Evolutionary conservation across 169 alveolate genomes (phyloP).

Genomic region (Plasmodium inui): DNA sequence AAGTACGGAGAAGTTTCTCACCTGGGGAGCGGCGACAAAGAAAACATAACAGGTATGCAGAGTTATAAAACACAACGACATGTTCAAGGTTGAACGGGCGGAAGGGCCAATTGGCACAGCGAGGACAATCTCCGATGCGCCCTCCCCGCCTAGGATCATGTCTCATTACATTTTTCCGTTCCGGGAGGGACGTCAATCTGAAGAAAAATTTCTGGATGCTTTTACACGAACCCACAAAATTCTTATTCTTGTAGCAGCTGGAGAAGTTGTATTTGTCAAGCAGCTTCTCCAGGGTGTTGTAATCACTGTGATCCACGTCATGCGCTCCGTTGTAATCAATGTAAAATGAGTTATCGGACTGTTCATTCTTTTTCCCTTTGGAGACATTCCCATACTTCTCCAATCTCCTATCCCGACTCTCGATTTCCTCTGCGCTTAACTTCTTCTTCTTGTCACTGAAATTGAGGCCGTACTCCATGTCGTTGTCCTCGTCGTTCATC

Average conservation of each 20-base stretch:
- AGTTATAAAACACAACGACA: neutral
- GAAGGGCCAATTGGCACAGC: neutral
- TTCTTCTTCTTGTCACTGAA: constrained; percentile 38
- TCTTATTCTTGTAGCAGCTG: constrained; percentile 69
- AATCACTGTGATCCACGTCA: constrained; percentile 19
- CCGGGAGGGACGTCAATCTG: constrained; percentile 88
- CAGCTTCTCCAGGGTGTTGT: constrained; percentile 19
- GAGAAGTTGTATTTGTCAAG: constrained; percentile 48
- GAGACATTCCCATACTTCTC: constrained; percentile 19
- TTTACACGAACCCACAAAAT: constrained; percentile 83
- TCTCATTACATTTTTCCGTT: constrained; percentile 80
- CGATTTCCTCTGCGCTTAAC: constrained; percentile 48
- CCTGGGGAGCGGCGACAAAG: constrained; percentile 1
- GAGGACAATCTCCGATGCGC: neutral
- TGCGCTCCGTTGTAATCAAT: constrained; percentile 4
- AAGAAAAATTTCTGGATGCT: constrained; percentile 87
- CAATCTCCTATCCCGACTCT: constrained; percentile 36
- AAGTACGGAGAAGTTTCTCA: constrained; percentile 34
- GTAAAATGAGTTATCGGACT: neutral
- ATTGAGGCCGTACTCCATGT: neutral
- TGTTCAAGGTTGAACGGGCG: neutral
- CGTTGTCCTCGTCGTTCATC: constrained; percentile 4
- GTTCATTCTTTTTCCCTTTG: constrained; percentile 15
- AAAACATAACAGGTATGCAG: neutral
- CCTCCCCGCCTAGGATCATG: neutral